Percentiles rank a stretch among this genome's conserved stretches.
Conservation (phyloP, 73 alveolate species). For the Symbiodinium pilosum region DNA sequence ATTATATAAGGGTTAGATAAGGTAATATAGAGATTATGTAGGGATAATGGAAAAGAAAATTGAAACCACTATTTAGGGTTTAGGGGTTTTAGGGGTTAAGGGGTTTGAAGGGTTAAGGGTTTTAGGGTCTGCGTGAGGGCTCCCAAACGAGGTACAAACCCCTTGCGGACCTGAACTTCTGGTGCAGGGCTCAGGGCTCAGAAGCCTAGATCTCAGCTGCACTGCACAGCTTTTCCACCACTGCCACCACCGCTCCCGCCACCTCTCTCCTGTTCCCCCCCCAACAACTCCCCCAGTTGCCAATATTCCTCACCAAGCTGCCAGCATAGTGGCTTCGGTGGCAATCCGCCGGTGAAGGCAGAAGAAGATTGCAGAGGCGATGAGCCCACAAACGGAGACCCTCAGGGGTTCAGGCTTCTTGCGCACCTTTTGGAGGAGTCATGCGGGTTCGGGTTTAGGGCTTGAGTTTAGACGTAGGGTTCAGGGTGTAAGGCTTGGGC, state of each 20-base stretch:
- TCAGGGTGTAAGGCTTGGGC: not conserved
- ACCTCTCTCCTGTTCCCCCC: not conserved
- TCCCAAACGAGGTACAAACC: too few relatives aligned
- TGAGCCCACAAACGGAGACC: constrained; percentile 7
- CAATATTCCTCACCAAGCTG: not conserved
- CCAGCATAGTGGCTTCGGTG: not conserved
- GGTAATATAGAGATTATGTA: too few relatives aligned
- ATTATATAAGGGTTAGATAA: too few relatives aligned
- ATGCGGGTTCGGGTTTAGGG: not conserved
- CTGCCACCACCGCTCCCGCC: not conserved
- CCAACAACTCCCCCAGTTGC: not conserved
- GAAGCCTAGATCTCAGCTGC: too few relatives aligned
- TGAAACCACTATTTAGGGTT: too few relatives aligned
- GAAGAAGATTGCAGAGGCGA: not conserved
- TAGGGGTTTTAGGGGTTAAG: too few relatives aligned
- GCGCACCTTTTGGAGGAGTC: not conserved
- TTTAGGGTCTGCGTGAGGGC: too few relatives aligned
- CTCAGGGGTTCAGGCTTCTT: not conserved
- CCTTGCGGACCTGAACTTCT: too few relatives aligned
- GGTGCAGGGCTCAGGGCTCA: too few relatives aligned
- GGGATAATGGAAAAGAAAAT: too few relatives aligned
- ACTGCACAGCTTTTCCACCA: too few relatives aligned
- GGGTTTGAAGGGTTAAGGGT: too few relatives aligned
- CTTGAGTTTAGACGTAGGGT: not conserved
- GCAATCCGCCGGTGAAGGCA: not conserved